Percentiles rank a stretch among this genome's conserved stretches.
These are phyloP conservation scores for Exophiala sp. DNA, from an alignment of 2,329 filamentous ascomycete species.

Conservation along the genomic window DNA sequence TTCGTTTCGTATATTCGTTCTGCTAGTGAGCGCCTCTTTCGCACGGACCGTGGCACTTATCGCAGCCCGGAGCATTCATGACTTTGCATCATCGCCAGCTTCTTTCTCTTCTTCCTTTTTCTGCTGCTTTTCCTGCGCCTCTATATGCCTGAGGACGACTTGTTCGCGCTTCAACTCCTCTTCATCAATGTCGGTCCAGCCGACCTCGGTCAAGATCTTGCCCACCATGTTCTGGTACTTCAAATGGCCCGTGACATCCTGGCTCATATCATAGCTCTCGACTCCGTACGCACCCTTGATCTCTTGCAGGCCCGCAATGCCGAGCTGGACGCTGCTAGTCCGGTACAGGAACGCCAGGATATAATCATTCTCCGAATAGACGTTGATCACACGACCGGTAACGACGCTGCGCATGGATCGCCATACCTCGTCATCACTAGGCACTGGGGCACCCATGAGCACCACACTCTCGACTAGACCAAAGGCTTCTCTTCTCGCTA, in stretches of 20 bases:
- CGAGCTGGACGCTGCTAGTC: conserved; percentile 68
- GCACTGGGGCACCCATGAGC: conserved; percentile 69
- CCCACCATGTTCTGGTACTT: conserved; percentile 51
- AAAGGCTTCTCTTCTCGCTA: conserved; percentile 71
- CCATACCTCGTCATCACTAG: conserved; percentile 66
- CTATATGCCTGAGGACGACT: conserved; percentile 41
- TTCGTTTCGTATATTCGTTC: no score
- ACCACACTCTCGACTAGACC: conserved; percentile 74
- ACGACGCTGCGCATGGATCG: conserved; percentile 67
- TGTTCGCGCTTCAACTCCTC: conserved; percentile 47
- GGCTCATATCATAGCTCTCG: conserved; percentile 53
- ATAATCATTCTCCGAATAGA: conserved; percentile 76
- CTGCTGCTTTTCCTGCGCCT: conserved; percentile 33
- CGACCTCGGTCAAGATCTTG: conserved; percentile 49
- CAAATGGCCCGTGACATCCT: conserved; percentile 50
- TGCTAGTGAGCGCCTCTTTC: no score
- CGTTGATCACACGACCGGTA: conserved; percentile 71
- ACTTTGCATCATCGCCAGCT: background rate
- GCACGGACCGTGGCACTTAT: no score
- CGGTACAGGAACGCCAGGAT: conserved; percentile 79
- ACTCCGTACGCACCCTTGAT: conserved; percentile 65
- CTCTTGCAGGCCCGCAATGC: conserved; percentile 71
- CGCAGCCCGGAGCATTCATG: no score
- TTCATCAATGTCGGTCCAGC: conserved; percentile 51
- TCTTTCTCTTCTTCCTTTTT: conserved; percentile 28